phyloP scores from a whole-genome alignment of 1,139 yeast species.

The Pichia inconspicua region DNA sequence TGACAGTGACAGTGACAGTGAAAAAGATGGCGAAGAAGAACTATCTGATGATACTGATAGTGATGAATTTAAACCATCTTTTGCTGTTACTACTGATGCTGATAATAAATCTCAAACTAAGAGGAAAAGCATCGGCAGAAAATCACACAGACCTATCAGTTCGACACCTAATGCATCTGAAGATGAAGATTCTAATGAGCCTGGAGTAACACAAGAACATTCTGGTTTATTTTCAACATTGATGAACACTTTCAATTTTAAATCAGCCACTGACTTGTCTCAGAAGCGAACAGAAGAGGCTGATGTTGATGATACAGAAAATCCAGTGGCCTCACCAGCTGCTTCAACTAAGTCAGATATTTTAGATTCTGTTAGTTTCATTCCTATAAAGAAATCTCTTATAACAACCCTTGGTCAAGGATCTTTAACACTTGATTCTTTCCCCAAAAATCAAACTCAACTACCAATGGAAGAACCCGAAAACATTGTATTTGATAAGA shows the following conservation, averaged over 20 bases:
- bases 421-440: conserved; percentile 51
- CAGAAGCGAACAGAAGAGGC: conserved; percentile 1
- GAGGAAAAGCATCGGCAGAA: neutral
- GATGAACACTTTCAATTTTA: conserved; percentile 22
- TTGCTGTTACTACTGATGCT: neutral
- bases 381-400: conserved; percentile 50
- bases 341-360: conserved; percentile 5
- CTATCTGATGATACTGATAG: neutral
- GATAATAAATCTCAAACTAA: neutral
- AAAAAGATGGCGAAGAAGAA: neutral
- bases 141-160: neutral
- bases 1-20: neutral
- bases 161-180: conserved; percentile 10
- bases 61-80: neutral
- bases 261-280: conserved; percentile 18
- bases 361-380: conserved; percentile 39
- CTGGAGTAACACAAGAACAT: conserved; percentile 2
- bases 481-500: neutral
- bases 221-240: conserved; percentile 21
- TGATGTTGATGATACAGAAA: neutral
- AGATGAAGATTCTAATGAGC: neutral
- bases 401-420: conserved; percentile 67
- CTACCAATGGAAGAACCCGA: neutral
- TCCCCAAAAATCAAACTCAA: conserved; percentile 20
- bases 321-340: neutral